phyloP scores from a whole-genome alignment of 176 grass and related monocot genomes.

The Triticum aestivum region DNA sequence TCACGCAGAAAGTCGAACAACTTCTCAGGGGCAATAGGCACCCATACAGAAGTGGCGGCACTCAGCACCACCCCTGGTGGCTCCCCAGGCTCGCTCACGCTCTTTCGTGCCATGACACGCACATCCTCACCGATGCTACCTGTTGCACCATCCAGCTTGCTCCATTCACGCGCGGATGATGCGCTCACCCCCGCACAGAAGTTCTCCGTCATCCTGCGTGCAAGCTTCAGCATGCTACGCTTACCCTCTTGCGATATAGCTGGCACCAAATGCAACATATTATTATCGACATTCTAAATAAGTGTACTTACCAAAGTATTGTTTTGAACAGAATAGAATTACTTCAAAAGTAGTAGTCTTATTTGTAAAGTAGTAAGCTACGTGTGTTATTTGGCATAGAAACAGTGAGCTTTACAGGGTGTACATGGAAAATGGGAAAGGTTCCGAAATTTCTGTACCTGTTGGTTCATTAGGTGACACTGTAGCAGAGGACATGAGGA shows the following conservation, averaged over 20 bases:
- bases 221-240: constrained; percentile 90
- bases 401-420: neutral
- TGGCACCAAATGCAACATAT: constrained; percentile 8
- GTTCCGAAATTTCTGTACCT: constrained; percentile 35
- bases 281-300: neutral
- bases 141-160: constrained; percentile 50
- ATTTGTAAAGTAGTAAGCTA: neutral
- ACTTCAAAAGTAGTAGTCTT: neutral
- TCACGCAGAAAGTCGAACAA: constrained; percentile 80
- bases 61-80: constrained; percentile 79
- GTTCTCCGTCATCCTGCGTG: constrained; percentile 73
- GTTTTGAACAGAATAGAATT: neutral
- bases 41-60: constrained; percentile 81
- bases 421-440: constrained; percentile 32
- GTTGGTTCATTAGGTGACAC: constrained; percentile 41
- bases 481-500: constrained; percentile 70
- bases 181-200: constrained; percentile 76
- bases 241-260: constrained; percentile 63
- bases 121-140: constrained; percentile 60
- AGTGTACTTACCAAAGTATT: neutral
- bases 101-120: constrained; percentile 70
- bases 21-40: constrained; percentile 52
- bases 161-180: constrained; percentile 75
- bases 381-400: neutral
- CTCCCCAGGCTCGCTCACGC: constrained; percentile 74